A percentile compares a stretch with the other conserved stretches of the same genome.
phyloP scores from a whole-genome alignment of 2,329 filamentous ascomycete genomes.

The Neurospora crassa region DNA sequence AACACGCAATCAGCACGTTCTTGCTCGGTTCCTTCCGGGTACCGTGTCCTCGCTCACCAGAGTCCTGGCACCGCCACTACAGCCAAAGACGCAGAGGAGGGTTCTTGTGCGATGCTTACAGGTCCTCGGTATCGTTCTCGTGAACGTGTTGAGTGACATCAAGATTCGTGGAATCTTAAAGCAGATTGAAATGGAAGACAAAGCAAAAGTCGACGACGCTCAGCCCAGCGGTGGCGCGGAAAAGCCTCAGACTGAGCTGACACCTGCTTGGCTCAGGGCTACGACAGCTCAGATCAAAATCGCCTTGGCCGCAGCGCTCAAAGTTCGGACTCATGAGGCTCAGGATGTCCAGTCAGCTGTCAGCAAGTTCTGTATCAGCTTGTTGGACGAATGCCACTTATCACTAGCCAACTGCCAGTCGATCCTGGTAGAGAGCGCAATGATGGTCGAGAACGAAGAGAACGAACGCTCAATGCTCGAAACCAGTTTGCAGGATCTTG shows the following conservation, averaged over 20 bases:
- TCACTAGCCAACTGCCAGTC: conserved; percentile 60
- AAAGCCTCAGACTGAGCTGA: conserved; percentile 31
- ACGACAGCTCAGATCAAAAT: conserved; percentile 75
- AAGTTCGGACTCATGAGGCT: conserved; percentile 61
- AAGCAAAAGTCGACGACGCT: conserved; percentile 11
- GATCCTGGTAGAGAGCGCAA: conserved; percentile 72
- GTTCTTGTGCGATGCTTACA: conserved; percentile 56
- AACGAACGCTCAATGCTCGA: conserved; percentile 21
- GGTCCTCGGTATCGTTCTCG: conserved; percentile 45
- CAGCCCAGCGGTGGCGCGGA: conserved; percentile 14
- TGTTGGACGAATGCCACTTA: conserved; percentile 69
- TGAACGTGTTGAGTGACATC: conserved; percentile 48
- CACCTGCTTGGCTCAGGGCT: conserved; percentile 63
- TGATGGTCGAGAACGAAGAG: conserved; percentile 47
- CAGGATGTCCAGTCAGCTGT: conserved; percentile 59
- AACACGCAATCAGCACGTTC: conserved; percentile 61
- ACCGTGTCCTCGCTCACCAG: conserved; percentile 75
- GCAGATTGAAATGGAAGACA: conserved; percentile 19
- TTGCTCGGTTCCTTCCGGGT: conserved; percentile 81
- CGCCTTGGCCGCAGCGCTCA: conserved; percentile 68
- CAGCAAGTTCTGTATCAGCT: conserved; percentile 58
- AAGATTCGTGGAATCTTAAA: conserved; percentile 38
- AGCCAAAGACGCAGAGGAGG: conserved; percentile 42
- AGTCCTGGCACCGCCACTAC: conserved; percentile 58
- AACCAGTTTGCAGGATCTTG: conserved; percentile 50